phyloP scores from a whole-genome alignment of 441 rosid genomes.

The Populus tomentosa region DNA sequence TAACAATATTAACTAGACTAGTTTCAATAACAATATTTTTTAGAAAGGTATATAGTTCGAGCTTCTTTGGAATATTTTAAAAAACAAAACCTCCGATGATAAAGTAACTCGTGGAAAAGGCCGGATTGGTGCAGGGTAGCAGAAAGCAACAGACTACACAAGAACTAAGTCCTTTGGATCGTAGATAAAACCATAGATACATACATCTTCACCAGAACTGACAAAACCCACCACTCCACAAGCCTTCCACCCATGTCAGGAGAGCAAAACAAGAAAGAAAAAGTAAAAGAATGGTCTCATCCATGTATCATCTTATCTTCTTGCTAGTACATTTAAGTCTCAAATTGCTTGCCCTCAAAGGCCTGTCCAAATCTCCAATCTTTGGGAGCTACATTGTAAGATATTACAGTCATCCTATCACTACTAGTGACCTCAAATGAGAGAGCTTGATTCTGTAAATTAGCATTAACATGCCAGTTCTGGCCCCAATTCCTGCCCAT shows the following conservation, averaged over 20 bases:
- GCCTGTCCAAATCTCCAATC: slow-evolving; percentile 82
- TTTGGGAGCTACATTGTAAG: slow-evolving; percentile 80
- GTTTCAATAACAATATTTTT: too few relatives aligned
- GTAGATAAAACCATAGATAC: neutral
- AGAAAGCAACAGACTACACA: neutral
- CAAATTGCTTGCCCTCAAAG: slow-evolving; percentile 91
- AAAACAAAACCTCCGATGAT: neutral
- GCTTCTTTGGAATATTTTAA: too few relatives aligned
- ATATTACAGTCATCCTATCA: slow-evolving; percentile 54
- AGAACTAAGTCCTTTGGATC: neutral
- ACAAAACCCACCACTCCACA: slow-evolving; percentile 1
- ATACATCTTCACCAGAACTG: neutral
- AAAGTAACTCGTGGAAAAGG: neutral
- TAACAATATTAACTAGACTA: too few relatives aligned
- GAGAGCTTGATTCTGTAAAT: slow-evolving; percentile 76
- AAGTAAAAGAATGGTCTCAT: neutral
- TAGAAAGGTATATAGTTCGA: too few relatives aligned
- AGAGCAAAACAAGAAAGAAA: slow-evolving; percentile 1
- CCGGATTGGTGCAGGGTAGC: too few relatives aligned
- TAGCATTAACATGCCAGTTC: slow-evolving; percentile 93
- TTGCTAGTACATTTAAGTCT: slow-evolving; percentile 25
- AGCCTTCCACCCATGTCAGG: slow-evolving; percentile 3
- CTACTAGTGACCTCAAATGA: slow-evolving; percentile 82
- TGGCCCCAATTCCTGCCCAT: slow-evolving; percentile 99
- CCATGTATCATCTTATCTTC: slow-evolving; percentile 3